phyloP scores from a whole-genome alignment of 176 grass and related monocot genomes.

The Rhynchospora tenuis region DNA sequence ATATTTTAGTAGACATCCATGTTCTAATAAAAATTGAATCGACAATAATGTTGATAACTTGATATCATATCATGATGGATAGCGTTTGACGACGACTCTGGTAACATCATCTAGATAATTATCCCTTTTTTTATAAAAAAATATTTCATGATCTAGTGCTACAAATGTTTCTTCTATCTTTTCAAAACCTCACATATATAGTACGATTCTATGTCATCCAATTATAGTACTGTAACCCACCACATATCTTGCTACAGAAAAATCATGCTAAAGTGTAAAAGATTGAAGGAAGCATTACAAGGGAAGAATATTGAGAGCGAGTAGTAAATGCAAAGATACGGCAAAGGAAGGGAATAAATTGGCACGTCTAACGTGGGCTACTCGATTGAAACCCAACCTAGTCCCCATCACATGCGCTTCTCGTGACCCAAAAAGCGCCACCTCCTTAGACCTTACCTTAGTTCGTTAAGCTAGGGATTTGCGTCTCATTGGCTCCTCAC shows the following conservation, averaged over 20 bases:
- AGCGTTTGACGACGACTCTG: too few species aligned
- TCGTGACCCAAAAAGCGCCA: constrained; percentile 32
- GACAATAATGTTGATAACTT: too few species aligned
- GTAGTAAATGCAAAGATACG: not conserved
- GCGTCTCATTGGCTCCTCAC: constrained; percentile 38
- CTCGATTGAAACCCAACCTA: constrained; percentile 16
- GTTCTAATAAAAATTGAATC: too few species aligned
- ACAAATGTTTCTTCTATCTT: too few species aligned
- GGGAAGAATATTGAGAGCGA: not conserved
- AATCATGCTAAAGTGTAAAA: not conserved
- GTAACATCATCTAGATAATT: too few species aligned
- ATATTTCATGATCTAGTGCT: too few species aligned
- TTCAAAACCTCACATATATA: too few species aligned
- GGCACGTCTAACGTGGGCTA: constrained; percentile 26
- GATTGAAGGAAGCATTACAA: not conserved
- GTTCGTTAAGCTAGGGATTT: constrained; percentile 92
- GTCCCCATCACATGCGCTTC: constrained; percentile 31
- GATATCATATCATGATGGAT: too few species aligned
- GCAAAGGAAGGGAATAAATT: not conserved
- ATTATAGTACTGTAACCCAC: not conserved
- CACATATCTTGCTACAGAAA: not conserved
- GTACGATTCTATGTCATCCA: too few species aligned
- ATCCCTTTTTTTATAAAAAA: too few species aligned
- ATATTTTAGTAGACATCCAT: too few species aligned
- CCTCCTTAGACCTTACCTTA: constrained; percentile 25